Conservation (phyloP, 148 eudicot genomes). For the Diospyros lotus region DNA sequence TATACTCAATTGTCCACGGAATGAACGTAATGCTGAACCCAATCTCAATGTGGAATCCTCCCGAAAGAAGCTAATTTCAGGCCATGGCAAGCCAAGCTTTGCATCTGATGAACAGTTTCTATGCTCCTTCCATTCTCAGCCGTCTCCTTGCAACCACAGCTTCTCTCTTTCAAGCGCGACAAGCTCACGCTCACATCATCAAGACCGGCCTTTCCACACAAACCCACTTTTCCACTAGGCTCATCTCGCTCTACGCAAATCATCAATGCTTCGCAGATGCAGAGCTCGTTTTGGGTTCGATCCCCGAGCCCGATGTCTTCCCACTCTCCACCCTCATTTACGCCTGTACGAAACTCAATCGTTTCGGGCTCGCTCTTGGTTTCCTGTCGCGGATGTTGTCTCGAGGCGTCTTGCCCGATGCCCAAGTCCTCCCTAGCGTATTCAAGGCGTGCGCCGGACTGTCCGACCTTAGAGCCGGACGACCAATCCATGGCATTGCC, state of each 20-base stretch:
- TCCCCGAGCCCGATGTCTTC: constrained; percentile 35
- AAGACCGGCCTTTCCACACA: constrained; percentile 37
- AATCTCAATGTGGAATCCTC: too few species aligned
- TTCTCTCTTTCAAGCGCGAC: constrained; percentile 40
- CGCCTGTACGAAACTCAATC: constrained; percentile 42
- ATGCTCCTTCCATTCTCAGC: constrained; percentile 8
- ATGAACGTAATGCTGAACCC: too few species aligned
- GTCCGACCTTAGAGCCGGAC: constrained; percentile 29
- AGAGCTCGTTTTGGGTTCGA: constrained; percentile 31
- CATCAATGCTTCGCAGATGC: constrained; percentile 53
- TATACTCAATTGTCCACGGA: too few species aligned
- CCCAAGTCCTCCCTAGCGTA: constrained; percentile 47
- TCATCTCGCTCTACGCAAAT: constrained; percentile 60
- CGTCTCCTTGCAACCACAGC: constrained; percentile 25
- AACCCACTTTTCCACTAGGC: constrained; percentile 34
- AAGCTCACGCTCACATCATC: constrained; percentile 59
- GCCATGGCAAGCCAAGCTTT: constrained; percentile 19
- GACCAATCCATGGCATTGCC: constrained; percentile 57
- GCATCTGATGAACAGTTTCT: background rate
- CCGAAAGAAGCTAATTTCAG: too few species aligned
- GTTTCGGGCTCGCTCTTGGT: constrained; percentile 26
- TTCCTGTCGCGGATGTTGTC: constrained; percentile 43
- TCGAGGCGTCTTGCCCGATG: constrained; percentile 41
- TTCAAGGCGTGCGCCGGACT: constrained; percentile 68
- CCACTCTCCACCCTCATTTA: constrained; percentile 50